phyloP scores from a whole-genome alignment of 371 early-diverging fungal genomes.

The Haplosporangium sp. region DNA sequence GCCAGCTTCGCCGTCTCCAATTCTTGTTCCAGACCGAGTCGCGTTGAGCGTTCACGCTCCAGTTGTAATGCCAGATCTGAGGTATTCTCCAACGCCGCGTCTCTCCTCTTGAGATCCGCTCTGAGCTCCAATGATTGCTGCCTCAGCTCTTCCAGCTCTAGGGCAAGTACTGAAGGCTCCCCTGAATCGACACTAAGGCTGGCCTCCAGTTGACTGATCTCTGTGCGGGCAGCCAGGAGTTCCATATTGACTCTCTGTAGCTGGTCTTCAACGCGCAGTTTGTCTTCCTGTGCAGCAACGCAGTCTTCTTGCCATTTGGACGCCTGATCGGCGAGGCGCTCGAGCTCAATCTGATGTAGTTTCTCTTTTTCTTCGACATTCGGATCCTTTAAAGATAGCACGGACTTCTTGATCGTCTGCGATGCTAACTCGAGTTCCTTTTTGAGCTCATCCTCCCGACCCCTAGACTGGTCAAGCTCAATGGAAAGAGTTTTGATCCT shows the following conservation, averaged over 20 bases:
- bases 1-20: neutral
- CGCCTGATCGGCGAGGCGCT: constrained; percentile 10
- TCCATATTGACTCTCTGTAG: constrained; percentile 26
- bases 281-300: constrained; percentile 36
- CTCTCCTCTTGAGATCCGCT: constrained; percentile 2
- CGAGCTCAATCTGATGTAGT: constrained; percentile 7
- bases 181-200: constrained; percentile 1
- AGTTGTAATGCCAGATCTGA: constrained; percentile 10
- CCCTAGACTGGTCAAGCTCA: constrained; percentile 6
- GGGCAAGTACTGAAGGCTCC: neutral
- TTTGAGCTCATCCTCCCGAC: constrained; percentile 16
- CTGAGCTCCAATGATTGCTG: neutral
- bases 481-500: neutral
- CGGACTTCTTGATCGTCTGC: constrained; percentile 3
- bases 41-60: constrained; percentile 5
- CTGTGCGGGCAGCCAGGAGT: constrained; percentile 27
- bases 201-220: constrained; percentile 19
- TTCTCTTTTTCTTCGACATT: neutral
- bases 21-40: neutral
- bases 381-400: neutral
- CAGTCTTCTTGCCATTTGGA: constrained; percentile 36
- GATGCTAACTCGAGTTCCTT: constrained; percentile 10
- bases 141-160: constrained; percentile 7
- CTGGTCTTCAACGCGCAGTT: constrained; percentile 23
- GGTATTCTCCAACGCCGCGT: neutral